phyloP scores from a whole-genome alignment of 2,329 filamentous ascomycete genomes.

The Neofusicoccum kwambonambiense region DNA sequence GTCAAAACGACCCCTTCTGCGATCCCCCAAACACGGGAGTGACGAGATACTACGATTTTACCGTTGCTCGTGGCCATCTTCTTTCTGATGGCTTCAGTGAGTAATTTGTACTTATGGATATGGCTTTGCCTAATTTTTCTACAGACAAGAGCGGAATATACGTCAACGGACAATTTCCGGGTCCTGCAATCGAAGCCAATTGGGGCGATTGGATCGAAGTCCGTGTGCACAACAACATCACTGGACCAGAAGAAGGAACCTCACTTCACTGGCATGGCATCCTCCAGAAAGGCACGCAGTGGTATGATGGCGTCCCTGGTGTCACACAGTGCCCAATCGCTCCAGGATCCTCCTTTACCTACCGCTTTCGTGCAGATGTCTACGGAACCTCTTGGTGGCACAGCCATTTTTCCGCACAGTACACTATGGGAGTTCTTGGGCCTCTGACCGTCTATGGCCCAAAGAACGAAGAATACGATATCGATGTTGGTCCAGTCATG shows the following conservation, averaged over 20 bases:
- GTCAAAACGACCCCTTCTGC: neutral
- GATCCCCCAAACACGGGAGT: neutral
- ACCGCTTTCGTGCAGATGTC: slow-evolving; percentile 30
- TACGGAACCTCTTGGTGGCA: slow-evolving; percentile 29
- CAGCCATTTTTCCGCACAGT: slow-evolving; percentile 30
- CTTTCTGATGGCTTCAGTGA: slow-evolving; percentile 27
- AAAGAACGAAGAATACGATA: slow-evolving; percentile 24
- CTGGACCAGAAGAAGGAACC: slow-evolving; percentile 28
- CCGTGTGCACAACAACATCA: slow-evolving; percentile 16
- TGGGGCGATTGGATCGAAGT: slow-evolving; percentile 32
- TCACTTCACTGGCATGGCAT: slow-evolving; percentile 36
- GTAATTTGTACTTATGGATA: no score
- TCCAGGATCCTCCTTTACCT: slow-evolving; percentile 29
- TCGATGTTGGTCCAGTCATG: slow-evolving; percentile 26
- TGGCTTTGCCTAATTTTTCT: no score
- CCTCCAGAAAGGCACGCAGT: slow-evolving; percentile 30
- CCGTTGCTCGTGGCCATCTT: neutral
- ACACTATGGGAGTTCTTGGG: slow-evolving; percentile 28
- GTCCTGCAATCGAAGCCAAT: slow-evolving; percentile 33
- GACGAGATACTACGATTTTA: slow-evolving; percentile 18
- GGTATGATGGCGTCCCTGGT: slow-evolving; percentile 37
- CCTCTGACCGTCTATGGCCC: slow-evolving; percentile 30
- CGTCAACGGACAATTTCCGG: slow-evolving; percentile 33
- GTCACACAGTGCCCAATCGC: slow-evolving; percentile 36
- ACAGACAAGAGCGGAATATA: slow-evolving; percentile 25